Conservation (phyloP, 2,329 filamentous ascomycete species). For the Amesomyces nigricolor region DNA sequence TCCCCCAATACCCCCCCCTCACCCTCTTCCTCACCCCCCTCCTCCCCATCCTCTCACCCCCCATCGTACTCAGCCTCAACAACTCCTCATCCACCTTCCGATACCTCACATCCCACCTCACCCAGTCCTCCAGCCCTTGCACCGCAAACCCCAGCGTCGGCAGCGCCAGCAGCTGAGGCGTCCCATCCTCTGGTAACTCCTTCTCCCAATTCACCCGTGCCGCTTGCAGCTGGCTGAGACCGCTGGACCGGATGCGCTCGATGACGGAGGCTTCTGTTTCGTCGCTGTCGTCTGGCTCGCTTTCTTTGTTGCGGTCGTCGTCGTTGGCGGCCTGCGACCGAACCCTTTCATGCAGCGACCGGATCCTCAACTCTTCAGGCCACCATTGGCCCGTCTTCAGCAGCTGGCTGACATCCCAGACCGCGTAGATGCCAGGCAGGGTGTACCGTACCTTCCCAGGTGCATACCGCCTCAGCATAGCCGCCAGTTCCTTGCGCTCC, state of each 20-base stretch:
- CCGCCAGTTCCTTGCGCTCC: conserved; percentile 35
- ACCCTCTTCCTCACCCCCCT: conserved; percentile 18
- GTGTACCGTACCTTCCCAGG: conserved; percentile 52
- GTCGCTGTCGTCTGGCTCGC: not conserved
- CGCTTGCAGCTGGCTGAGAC: not conserved
- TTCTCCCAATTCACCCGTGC: conserved; percentile 13
- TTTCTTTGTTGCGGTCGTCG: not conserved
- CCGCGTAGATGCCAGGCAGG: conserved; percentile 49
- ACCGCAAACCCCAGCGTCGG: conserved; percentile 47
- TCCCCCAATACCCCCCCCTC: not conserved
- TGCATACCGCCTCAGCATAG: conserved; percentile 44
- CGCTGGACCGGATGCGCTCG: not conserved
- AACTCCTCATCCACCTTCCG: conserved; percentile 42
- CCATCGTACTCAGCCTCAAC: conserved; percentile 25
- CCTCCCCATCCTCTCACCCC: not conserved
- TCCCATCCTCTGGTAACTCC: conserved; percentile 6
- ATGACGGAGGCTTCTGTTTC: not conserved
- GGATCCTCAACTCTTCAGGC: conserved; percentile 9
- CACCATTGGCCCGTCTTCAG: conserved; percentile 19
- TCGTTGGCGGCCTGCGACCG: too few relatives aligned
- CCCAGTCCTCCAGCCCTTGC: conserved; percentile 43
- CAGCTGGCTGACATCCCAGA: conserved; percentile 32
- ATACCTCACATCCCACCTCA: conserved; percentile 47
- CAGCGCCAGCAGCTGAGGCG: conserved; percentile 44
- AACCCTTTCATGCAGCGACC: not conserved